Evolutionary conservation across 495 filamentous ascomycete genomes (phyloP).

Genomic region (Talaromyces adpressus): DNA sequence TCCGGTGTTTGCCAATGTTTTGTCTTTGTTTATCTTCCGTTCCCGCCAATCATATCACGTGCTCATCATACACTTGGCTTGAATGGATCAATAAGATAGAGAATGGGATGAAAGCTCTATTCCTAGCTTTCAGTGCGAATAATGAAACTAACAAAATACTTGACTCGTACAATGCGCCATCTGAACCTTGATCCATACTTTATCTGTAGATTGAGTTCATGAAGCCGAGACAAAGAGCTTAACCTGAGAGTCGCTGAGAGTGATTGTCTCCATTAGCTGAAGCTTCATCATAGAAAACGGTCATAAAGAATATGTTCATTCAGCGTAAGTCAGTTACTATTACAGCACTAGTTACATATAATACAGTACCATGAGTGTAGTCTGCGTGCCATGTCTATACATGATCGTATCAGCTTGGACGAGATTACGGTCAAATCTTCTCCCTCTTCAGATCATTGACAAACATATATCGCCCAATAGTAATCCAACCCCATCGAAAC

Average conservation of each 20-base stretch:
- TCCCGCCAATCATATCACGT: not conserved
- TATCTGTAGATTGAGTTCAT: not conserved
- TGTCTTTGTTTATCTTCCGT: not conserved
- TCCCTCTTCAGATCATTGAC: constrained; percentile 82
- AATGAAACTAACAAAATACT: not conserved
- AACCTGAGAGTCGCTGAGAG: no score
- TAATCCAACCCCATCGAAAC: constrained; percentile 97
- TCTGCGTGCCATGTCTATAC: not conserved
- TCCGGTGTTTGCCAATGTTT: not conserved
- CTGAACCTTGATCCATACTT: not conserved
- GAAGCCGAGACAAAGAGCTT: not conserved
- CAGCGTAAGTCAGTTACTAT: not conserved
- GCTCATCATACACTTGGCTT: not conserved
- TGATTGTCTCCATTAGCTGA: not conserved
- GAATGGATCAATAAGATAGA: not conserved
- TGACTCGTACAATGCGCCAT: not conserved
- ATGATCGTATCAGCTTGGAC: not conserved
- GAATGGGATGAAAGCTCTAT: not conserved
- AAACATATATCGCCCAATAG: constrained; percentile 85
- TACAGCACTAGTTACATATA: constrained; percentile 1
- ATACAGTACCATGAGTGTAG: not conserved
- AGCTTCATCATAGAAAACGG: not conserved
- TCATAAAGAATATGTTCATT: not conserved
- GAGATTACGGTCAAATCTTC: constrained; percentile 24
- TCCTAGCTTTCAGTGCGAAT: not conserved